Evolutionary conservation across 306 rosid species (phyloP), one percentile per base, ranked within the genome.

Genomic region (Gynostemma pentaphyllum): DNA sequence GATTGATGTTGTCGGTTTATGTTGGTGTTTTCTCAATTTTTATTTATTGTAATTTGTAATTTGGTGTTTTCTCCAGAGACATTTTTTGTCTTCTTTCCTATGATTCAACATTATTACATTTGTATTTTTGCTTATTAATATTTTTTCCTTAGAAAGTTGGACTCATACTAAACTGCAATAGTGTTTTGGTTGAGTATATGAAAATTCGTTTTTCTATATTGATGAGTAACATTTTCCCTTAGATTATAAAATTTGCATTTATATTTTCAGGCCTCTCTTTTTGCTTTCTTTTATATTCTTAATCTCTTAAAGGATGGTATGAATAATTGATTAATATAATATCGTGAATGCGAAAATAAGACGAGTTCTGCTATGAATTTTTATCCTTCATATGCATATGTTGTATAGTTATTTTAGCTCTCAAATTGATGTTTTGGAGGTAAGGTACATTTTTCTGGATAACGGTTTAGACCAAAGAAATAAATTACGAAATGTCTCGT

Each of bases 1-100:
- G 14, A 40, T 32, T 59, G 19, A 59, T 59, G 34, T 59, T 37
- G 65, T 59, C 32, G 14, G 65, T 8, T 56, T 56, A 28, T n/a
- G 10, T 53, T 14, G 5, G 56, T 23, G 7, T 54, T 5, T 23
- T 54, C 9, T 55, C 24, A n/a, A 9, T 21, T 36, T 59, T 53
- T 19, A 14, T 19, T 52, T 27, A 26, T n/a, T 52, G 5, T 2
- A 5, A 28, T 36, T 8, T 5, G 19, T 28, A 27, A 1, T 28
- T 15, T 24, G 37, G 14, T 24, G 32, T 51, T 46, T 28, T 16
- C 37, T 57, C 11, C 16, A 19, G 16, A 29, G 64, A 34, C n/a
- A 21, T 21, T 44, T 26, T 60, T 37, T 39, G 13, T 37, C 32
- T 60, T 60, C 47, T 60, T 59, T 21, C 47, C 21, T 21, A 22